Evolutionary conservation across 2,329 filamentous ascomycete species (phyloP), one percentile per base, ranked within the genome.

Genomic region (Xylariaceae sp.): DNA sequence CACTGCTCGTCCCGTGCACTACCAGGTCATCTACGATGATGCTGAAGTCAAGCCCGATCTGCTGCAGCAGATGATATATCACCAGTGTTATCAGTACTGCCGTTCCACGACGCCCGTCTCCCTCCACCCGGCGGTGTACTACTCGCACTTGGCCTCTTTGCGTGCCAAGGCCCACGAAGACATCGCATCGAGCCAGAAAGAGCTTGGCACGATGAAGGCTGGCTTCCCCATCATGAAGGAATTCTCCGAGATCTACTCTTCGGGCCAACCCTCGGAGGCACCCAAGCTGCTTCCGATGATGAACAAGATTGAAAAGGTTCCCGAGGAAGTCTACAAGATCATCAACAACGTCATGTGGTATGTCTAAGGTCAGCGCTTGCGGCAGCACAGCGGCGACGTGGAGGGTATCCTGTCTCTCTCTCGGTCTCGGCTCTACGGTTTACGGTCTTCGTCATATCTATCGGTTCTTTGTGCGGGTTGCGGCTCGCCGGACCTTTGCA

Each of bases 21-120:
- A 98, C 58, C 83, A 90, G 41, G 82, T 95, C 11, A 77, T 98
- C 15, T 55, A 83, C 29, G 92, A 98, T 53, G 88, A 96, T 56
- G 75, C 80, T 33, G 65, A 72, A 2, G 72, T 85, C 49, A 57
- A 68, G 1, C 68, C 80, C 0, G 77, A 84, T 26, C 70, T 80
- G 2, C 67, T 98, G 0, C 84, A 94, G 51, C 80, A 80, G 36
- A 83, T 96, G 74, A 82, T 96, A 15, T 96, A 96, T 50, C 83
- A 94, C 46, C 88, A 95, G 43, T 94, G 83, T 28, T 98, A 94
- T 59, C 87, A 94, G 36, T 98, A 94, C 52, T 80, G 83, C 35
- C 78, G 92, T 12, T 92, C 89, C 0, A 96, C 89, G 0, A 96
- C 90, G 0, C 87, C 92, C 0, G 89, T 98, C 0, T 95, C 89